phyloP scores from a whole-genome alignment of 2,329 filamentous ascomycete species.

The Aspergillus fumigatus region DNA sequence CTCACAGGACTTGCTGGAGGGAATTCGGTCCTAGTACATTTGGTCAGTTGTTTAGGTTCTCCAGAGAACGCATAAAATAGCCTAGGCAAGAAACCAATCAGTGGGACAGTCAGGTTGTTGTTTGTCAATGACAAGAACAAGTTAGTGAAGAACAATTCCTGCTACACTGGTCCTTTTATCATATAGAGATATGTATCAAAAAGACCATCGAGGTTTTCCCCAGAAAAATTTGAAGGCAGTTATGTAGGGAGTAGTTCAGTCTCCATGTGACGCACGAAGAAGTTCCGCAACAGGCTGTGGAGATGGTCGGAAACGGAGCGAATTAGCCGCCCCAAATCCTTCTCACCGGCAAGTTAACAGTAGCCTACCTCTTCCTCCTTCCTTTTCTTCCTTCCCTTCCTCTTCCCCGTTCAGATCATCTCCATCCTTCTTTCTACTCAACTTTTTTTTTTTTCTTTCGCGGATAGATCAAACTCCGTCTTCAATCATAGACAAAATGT shows the following conservation, averaged over 20 bases:
- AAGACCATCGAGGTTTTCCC: neutral
- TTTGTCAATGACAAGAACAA: neutral
- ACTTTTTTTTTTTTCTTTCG: conserved; percentile 1
- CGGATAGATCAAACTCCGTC: conserved; percentile 13
- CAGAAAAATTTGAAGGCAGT: neutral
- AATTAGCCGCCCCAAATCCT: conserved; percentile 15
- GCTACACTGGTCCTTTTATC: neutral
- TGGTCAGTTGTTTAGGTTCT: neutral
- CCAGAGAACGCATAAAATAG: neutral
- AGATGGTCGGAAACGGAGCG: conserved; percentile 19
- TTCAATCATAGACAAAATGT: conserved; percentile 56
- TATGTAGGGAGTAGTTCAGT: neutral
- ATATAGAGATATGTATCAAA: neutral
- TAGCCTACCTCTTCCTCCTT: conserved; percentile 13
- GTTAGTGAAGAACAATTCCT: neutral
- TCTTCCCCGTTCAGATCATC: conserved; percentile 5
- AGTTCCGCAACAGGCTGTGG: conserved; percentile 9
- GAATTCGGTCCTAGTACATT: neutral
- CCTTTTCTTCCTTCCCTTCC: conserved; percentile 10
- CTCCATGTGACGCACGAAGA: neutral
- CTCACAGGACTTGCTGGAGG: neutral
- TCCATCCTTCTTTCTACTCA: conserved; percentile 4
- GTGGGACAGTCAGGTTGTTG: neutral
- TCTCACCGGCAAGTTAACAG: conserved; percentile 18
- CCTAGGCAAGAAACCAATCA: neutral